Percentiles rank a stretch among this genome's conserved stretches.
These are phyloP conservation scores for Arthrobotrys iridis DNA, from an alignment of 2,329 filamentous ascomycete genomes.

Conservation along the genomic window DNA sequence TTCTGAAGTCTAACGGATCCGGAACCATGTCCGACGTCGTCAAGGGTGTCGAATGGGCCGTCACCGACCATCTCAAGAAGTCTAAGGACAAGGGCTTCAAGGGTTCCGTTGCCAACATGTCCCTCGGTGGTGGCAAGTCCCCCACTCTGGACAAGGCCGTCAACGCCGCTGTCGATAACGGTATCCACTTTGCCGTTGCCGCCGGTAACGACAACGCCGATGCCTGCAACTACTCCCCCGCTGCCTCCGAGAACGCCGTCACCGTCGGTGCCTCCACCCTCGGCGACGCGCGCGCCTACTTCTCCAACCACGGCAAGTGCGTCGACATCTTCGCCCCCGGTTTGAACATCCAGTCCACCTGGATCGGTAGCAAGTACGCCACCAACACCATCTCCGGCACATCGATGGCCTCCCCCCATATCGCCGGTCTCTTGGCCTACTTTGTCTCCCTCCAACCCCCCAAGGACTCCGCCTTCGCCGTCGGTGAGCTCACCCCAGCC, in stretches of 20 bases:
- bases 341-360: constrained; percentile 96
- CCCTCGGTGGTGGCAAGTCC: constrained; percentile 96
- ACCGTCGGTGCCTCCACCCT: constrained; percentile 96
- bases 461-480: constrained; percentile 87
- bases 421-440: constrained; percentile 96
- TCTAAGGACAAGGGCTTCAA: constrained; percentile 99
- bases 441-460: constrained; percentile 94
- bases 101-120: constrained; percentile 99
- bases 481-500: constrained; percentile 88
- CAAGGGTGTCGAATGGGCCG: constrained; percentile 96
- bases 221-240: constrained; percentile 98
- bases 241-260: constrained; percentile 87
- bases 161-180: constrained; percentile 68
- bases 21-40: constrained; percentile 99
- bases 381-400: constrained; percentile 99
- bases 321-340: constrained; percentile 84
- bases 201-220: constrained; percentile 99
- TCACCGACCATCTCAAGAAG: constrained; percentile 78
- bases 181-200: constrained; percentile 96
- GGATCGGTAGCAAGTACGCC: constrained; percentile 95
- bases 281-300: constrained; percentile 95
- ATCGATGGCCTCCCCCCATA: constrained; percentile 98
- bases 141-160: constrained; percentile 77
- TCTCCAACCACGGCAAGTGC: constrained; percentile 99
- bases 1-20: constrained; percentile 94